Conservation (phyloP, 768 basidiomycete species). For the Dentipellis sp. region DNA sequence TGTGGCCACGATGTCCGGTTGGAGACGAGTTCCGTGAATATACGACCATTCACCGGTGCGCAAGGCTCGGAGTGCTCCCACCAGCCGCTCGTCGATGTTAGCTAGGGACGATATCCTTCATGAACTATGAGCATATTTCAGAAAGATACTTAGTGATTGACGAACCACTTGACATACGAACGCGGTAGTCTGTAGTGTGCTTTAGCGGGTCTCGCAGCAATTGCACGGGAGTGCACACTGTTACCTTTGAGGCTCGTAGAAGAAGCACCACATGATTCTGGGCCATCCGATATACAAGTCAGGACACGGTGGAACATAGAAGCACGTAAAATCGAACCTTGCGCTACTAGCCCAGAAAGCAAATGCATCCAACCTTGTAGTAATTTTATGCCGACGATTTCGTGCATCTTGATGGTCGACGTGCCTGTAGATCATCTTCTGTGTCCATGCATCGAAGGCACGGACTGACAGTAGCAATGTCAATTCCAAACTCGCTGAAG, state of each 20-base stretch:
- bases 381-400: constrained; percentile 24
- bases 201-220: constrained; percentile 1
- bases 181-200: constrained; percentile 36
- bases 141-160: background rate
- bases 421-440: constrained; percentile 34
- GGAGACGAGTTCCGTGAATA: constrained; percentile 27
- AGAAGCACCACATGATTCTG: constrained; percentile 88
- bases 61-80: constrained; percentile 43
- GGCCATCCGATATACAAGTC: background rate
- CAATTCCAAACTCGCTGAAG: constrained; percentile 57
- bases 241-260: constrained; percentile 67
- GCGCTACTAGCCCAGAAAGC: constrained; percentile 75
- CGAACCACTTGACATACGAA: constrained; percentile 61
- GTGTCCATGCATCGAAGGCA: constrained; percentile 55
- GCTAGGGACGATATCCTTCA: constrained; percentile 60
- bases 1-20: constrained; percentile 32
- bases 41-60: constrained; percentile 57
- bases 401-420: constrained; percentile 18
- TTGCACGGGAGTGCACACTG: background rate
- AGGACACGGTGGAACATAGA: background rate
- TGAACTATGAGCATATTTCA: background rate
- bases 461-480: constrained; percentile 61
- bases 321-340: constrained; percentile 35
- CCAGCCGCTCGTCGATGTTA: constrained; percentile 51
- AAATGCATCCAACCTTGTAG: constrained; percentile 52